These are phyloP conservation scores for Lentinula detonsa DNA, from an alignment of 768 basidiomycete species.

Conservation along the genomic window DNA sequence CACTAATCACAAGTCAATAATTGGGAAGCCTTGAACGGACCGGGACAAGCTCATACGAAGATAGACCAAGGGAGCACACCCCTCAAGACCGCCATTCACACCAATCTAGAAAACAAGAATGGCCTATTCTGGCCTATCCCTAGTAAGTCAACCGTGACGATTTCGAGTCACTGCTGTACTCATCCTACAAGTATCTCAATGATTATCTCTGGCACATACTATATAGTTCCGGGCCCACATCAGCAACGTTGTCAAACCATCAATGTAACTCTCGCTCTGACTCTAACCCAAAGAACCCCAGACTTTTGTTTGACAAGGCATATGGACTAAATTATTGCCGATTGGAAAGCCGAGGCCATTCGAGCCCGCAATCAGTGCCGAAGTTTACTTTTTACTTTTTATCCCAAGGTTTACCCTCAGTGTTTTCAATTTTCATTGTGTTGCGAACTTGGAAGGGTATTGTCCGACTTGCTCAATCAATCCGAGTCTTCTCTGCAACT, in stretches of 20 bases:
- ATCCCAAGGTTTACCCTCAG: too few relatives aligned
- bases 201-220: too few relatives aligned
- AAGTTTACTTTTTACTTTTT: neutral
- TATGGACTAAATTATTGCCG: neutral
- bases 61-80: neutral
- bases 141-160: too few relatives aligned
- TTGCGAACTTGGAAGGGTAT: too few relatives aligned
- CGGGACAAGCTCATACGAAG: neutral
- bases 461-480: too few relatives aligned
- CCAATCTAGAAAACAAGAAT: neutral
- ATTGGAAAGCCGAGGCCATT: neutral
- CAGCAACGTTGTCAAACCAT: too few relatives aligned
- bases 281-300: neutral
- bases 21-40: neutral
- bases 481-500: too few relatives aligned
- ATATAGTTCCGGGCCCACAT: too few relatives aligned
- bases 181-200: too few relatives aligned
- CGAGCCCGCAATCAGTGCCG: neutral
- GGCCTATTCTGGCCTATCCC: too few relatives aligned
- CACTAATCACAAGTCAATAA: neutral
- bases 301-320: neutral
- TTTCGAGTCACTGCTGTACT: too few relatives aligned
- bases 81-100: neutral
- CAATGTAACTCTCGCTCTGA: neutral
- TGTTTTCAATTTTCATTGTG: too few relatives aligned